Percentiles rank a stretch among this genome's conserved stretches.
These are phyloP conservation scores for Lentinula aciculospora DNA, from an alignment of 768 basidiomycete genomes.

Conservation along the genomic window DNA sequence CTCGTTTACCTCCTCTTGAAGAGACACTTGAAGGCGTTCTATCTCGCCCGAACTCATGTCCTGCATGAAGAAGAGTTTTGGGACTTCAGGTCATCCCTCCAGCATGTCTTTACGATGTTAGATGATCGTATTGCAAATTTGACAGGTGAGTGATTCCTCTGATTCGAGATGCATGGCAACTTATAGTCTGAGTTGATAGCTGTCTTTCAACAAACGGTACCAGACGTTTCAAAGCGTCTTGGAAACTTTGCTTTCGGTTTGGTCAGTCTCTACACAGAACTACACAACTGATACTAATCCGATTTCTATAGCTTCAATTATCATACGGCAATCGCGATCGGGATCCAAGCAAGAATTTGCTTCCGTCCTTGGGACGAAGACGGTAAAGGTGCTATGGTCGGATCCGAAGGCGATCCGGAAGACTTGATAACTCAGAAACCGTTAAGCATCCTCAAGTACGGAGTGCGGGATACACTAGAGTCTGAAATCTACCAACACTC, in stretches of 20 bases:
- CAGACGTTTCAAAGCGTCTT: constrained; percentile 13
- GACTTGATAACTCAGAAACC: not conserved
- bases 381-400: not conserved
- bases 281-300: too few species aligned
- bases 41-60: constrained; percentile 17
- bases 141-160: constrained; percentile 11
- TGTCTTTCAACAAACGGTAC: constrained; percentile 16
- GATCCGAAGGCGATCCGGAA: too few species aligned
- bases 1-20: constrained; percentile 26
- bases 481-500: not conserved
- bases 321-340: not conserved
- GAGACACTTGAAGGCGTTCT: constrained; percentile 27
- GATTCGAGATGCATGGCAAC: not conserved
- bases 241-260: constrained; percentile 15
- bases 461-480: not conserved
- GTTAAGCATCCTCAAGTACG: not conserved
- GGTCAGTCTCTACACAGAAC: too few species aligned
- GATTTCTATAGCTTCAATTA: not conserved
- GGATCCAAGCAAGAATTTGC: not conserved
- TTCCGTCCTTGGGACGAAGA: not conserved
- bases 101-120: constrained; percentile 15
- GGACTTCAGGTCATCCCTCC: constrained; percentile 18
- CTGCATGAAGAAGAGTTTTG: constrained; percentile 22
- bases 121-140: constrained; percentile 18
- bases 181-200: constrained; percentile 5